A percentile compares a stretch with the other conserved stretches of the same genome.
Conservation (phyloP, 2,329 filamentous ascomycete species). For the Ceratocystis diversiconidia region DNA sequence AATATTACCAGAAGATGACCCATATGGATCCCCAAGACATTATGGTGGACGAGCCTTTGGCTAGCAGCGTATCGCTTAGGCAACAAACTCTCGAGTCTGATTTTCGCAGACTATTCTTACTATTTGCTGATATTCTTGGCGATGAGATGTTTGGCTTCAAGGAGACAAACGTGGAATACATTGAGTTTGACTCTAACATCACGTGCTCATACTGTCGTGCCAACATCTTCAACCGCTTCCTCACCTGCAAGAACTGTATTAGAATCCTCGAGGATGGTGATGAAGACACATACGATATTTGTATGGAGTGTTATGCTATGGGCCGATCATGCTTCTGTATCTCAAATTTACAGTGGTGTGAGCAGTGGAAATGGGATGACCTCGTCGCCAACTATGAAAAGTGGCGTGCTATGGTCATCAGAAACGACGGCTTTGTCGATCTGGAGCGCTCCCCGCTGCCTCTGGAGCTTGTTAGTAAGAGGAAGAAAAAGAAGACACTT, state of each 20-base stretch:
- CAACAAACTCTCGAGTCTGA: slow-evolving; percentile 64
- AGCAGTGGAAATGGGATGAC: slow-evolving; percentile 80
- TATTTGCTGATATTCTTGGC: slow-evolving; percentile 66
- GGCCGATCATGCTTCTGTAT: slow-evolving; percentile 83
- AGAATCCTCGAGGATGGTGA: slow-evolving; percentile 49
- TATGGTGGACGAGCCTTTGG: slow-evolving; percentile 34
- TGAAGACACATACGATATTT: slow-evolving; percentile 85
- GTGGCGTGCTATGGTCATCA: slow-evolving; percentile 68
- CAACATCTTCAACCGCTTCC: slow-evolving; percentile 93
- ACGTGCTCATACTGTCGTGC: slow-evolving; percentile 91
- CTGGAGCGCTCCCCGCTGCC: slow-evolving; percentile 53
- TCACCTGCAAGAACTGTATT: slow-evolving; percentile 80
- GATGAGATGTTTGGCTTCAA: slow-evolving; percentile 73
- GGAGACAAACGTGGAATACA: slow-evolving; percentile 56
- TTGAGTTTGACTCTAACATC: slow-evolving; percentile 78
- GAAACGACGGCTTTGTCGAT: slow-evolving; percentile 54
- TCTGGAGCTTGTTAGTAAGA: slow-evolving; percentile 54
- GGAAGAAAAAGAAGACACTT: slow-evolving; percentile 58
- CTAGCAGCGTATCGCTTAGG: slow-evolving; percentile 28
- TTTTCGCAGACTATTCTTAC: slow-evolving; percentile 63
- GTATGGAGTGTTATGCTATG: slow-evolving; percentile 98
- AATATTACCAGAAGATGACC: slow-evolving; percentile 54
- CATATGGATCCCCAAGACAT: slow-evolving; percentile 31
- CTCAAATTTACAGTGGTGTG: slow-evolving; percentile 75
- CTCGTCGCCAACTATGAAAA: slow-evolving; percentile 63